phyloP scores from a whole-genome alignment of 1,284 basidiomycete genomes.

The Laetiporus sulphureus region DNA sequence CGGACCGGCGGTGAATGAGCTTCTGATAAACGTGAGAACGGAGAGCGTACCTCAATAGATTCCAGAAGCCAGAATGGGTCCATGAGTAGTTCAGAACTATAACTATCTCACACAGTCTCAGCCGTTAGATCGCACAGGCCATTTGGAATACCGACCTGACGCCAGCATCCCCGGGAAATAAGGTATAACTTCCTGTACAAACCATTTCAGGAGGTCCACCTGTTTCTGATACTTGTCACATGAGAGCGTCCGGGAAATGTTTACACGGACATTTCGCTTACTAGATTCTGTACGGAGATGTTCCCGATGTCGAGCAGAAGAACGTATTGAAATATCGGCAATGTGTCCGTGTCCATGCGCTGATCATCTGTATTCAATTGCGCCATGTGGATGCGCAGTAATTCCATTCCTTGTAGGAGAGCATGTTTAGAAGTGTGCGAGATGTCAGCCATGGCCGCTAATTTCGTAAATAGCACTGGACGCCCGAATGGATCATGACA shows the following conservation, averaged over 20 bases:
- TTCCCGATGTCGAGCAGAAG: constrained; percentile 61
- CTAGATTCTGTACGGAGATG: constrained; percentile 51
- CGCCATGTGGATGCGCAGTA: constrained; percentile 46
- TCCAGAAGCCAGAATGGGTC: constrained; percentile 77
- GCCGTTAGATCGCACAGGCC: not conserved
- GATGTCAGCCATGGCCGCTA: constrained; percentile 30
- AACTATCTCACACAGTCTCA: constrained; percentile 30
- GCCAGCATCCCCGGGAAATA: constrained; percentile 75
- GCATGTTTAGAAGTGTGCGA: constrained; percentile 32
- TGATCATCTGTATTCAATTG: constrained; percentile 26
- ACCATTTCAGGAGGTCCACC: constrained; percentile 57
- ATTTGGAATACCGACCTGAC: constrained; percentile 43
- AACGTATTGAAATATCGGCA: constrained; percentile 57
- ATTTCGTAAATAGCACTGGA: constrained; percentile 48
- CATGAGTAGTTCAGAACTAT: constrained; percentile 81
- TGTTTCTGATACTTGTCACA: constrained; percentile 37
- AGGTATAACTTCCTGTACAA: constrained; percentile 56
- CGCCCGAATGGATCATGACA: constrained; percentile 53
- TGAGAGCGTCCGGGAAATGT: no score
- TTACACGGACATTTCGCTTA: no score
- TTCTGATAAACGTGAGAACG: not conserved
- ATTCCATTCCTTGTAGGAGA: constrained; percentile 49
- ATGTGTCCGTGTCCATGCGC: constrained; percentile 16
- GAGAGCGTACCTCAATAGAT: constrained; percentile 53
- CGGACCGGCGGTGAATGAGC: no score